phyloP scores from a whole-genome alignment of 306 rosid genomes.

The Phaseolus lunatus region DNA sequence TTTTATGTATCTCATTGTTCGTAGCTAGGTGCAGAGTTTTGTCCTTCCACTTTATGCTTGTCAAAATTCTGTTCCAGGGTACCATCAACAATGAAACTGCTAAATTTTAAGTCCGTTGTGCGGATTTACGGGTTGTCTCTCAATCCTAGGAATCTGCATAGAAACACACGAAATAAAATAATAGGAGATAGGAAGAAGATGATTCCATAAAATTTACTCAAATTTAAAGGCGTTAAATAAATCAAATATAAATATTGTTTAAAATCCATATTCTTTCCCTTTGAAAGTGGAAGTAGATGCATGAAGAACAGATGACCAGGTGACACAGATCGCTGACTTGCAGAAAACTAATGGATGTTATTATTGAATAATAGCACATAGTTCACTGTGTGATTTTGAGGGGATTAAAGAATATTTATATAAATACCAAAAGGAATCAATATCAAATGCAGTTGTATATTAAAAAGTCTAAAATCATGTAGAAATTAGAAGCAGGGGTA shows the following conservation, averaged over 20 bases:
- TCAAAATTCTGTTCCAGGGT: conserved; percentile 27
- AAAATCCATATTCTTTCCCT: neutral
- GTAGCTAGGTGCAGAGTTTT: conserved; percentile 36
- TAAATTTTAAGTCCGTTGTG: neutral
- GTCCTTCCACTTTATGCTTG: conserved; percentile 11
- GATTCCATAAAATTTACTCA: conserved; percentile 5
- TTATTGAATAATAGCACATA: conserved; percentile 1
- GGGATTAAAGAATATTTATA: neutral
- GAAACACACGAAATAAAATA: conserved; percentile 16
- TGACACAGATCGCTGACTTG: conserved; percentile 15
- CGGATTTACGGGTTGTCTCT: conserved; percentile 12
- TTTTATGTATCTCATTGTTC: conserved; percentile 63
- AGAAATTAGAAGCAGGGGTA: neutral
- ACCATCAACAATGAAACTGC: conserved; percentile 12
- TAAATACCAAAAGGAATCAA: conserved; percentile 7
- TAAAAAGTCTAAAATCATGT: neutral
- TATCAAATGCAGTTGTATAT: neutral
- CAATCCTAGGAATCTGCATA: conserved; percentile 28
- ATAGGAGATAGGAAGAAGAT: neutral
- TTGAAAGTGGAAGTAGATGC: neutral
- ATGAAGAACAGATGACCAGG: conserved; percentile 12
- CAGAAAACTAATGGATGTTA: neutral
- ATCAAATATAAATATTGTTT: neutral
- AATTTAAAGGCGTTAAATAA: neutral
- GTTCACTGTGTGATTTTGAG: neutral